These are phyloP conservation scores for Fomitopsis palustris DNA, from an alignment of 1,284 basidiomycete genomes.

Conservation along the genomic window DNA sequence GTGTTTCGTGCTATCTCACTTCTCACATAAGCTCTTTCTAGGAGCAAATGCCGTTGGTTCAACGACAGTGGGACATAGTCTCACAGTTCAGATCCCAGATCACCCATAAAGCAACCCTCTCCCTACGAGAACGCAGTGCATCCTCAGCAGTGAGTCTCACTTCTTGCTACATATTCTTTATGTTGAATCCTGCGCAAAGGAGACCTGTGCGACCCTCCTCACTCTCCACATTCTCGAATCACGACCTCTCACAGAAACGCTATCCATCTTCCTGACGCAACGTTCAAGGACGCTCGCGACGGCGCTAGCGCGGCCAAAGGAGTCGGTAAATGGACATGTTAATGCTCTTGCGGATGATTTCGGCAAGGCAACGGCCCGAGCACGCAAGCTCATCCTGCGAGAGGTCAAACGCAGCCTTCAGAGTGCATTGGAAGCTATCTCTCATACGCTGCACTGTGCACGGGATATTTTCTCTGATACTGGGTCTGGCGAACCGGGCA, in stretches of 20 bases:
- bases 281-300: constrained; percentile 62
- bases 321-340: constrained; percentile 35
- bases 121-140: constrained; percentile 54
- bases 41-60: constrained; percentile 80
- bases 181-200: constrained; percentile 36
- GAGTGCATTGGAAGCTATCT: constrained; percentile 49
- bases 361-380: constrained; percentile 19
- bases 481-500: constrained; percentile 30
- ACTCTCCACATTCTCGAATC: constrained; percentile 84
- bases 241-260: constrained; percentile 67
- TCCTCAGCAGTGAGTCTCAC: constrained; percentile 42
- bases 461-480: constrained; percentile 49
- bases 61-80: constrained; percentile 87
- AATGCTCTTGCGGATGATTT: constrained; percentile 14
- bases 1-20: background rate
- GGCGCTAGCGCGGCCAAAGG: constrained; percentile 32
- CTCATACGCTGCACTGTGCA: constrained; percentile 50
- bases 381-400: constrained; percentile 34
- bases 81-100: constrained; percentile 84
- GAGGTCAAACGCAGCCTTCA: constrained; percentile 52
- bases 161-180: background rate
- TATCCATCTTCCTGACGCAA: constrained; percentile 69
- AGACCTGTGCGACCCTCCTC: constrained; percentile 70
- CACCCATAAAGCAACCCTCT: constrained; percentile 75
- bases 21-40: constrained; percentile 26